These are phyloP conservation scores for Xylaria grammica DNA, from an alignment of 495 filamentous ascomycete genomes.

Conservation along the genomic window DNA sequence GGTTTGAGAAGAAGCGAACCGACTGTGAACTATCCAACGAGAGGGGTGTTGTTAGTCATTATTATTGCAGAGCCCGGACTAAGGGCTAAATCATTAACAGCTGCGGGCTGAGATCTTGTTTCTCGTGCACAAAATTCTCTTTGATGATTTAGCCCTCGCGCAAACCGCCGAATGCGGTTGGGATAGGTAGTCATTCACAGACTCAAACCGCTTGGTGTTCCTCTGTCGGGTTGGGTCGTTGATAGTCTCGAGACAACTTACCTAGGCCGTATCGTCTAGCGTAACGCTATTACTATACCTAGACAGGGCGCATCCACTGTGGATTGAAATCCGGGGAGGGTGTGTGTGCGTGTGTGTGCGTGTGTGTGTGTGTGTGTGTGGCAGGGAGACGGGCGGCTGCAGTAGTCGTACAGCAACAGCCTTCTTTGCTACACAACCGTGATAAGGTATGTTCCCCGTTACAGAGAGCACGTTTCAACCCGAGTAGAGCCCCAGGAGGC, in stretches of 20 bases:
- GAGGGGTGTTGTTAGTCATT: constrained; percentile 15
- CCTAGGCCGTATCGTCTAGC: constrained; percentile 31
- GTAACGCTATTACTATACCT: constrained; percentile 32
- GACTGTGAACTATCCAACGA: constrained; percentile 1
- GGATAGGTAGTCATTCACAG: not conserved
- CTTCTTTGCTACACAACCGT: constrained; percentile 7
- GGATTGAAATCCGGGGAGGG: constrained; percentile 37
- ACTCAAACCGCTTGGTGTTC: not conserved
- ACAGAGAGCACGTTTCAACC: constrained; percentile 2
- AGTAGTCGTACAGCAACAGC: constrained; percentile 35
- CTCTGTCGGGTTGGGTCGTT: not conserved
- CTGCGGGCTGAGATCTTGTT: constrained; percentile 16
- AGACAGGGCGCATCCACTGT: constrained; percentile 35
- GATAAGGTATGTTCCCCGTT: constrained; percentile 9
- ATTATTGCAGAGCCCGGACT: constrained; percentile 1
- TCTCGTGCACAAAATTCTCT: constrained; percentile 29
- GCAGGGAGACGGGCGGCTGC: constrained; percentile 20
- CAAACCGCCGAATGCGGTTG: not conserved
- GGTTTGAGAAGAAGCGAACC: constrained; percentile 9
- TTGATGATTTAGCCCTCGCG: constrained; percentile 24
- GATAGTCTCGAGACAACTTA: constrained; percentile 8
- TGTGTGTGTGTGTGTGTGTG: constrained; percentile 18
- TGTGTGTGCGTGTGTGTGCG: constrained; percentile 18
- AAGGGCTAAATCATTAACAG: not conserved
- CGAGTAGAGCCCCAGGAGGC: not conserved